These are phyloP conservation scores for Fusarium anguioides DNA, from an alignment of 2,329 filamentous ascomycete genomes.

Conservation along the genomic window DNA sequence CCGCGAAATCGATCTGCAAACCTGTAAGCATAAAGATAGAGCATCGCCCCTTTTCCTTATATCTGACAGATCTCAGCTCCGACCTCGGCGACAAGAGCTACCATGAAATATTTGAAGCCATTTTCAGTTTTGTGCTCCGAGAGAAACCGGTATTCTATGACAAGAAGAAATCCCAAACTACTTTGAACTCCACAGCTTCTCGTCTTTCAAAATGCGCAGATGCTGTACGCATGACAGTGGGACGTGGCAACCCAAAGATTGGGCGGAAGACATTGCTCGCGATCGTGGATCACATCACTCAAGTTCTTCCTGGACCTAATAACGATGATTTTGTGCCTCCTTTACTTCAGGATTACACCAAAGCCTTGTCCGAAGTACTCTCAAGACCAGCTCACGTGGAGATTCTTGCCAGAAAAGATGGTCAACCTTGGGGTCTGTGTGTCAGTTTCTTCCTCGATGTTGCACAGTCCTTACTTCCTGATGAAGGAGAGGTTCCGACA, in stretches of 20 bases:
- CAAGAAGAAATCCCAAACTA: slow-evolving; percentile 58
- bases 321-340: slow-evolving; percentile 74
- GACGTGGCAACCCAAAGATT: slow-evolving; percentile 74
- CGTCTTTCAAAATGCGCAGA: slow-evolving; percentile 76
- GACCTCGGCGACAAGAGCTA: slow-evolving; percentile 80
- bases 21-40: slow-evolving; percentile 47
- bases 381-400: slow-evolving; percentile 82
- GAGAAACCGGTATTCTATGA: slow-evolving; percentile 75
- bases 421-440: slow-evolving; percentile 74
- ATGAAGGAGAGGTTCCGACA: slow-evolving; percentile 53
- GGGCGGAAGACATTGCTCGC: slow-evolving; percentile 82
- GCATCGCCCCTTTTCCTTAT: neutral
- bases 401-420: slow-evolving; percentile 69
- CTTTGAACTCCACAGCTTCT: slow-evolving; percentile 60
- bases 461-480: slow-evolving; percentile 58
- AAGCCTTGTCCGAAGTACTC: slow-evolving; percentile 76
- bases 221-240: slow-evolving; percentile 77
- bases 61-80: slow-evolving; percentile 44
- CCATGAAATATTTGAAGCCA: slow-evolving; percentile 80
- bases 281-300: slow-evolving; percentile 83
- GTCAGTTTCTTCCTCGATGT: slow-evolving; percentile 79
- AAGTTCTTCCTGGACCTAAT: slow-evolving; percentile 72
- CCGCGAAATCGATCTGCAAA: slow-evolving; percentile 51
- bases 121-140: slow-evolving; percentile 75
- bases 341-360: slow-evolving; percentile 81